Percentiles rank a stretch among this genome's conserved stretches.
These are phyloP conservation scores for Solanum rostratum DNA, from an alignment of 257 asterid species.

Conservation along the genomic window DNA sequence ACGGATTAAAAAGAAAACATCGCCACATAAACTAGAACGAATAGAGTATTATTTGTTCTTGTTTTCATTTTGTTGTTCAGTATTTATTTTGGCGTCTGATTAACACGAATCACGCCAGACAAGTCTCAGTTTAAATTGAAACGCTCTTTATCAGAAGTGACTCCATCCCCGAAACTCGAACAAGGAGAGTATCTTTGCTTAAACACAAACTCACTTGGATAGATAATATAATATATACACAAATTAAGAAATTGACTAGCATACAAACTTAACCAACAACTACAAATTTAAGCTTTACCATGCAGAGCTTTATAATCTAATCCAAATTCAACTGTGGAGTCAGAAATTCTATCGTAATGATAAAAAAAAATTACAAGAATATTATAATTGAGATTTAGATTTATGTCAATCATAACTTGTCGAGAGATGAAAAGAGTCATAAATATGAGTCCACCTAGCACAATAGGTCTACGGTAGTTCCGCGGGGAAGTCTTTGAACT, in stretches of 20 bases:
- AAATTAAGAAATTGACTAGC: neutral
- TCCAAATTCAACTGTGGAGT: neutral
- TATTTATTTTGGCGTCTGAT: neutral
- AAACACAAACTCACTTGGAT: neutral
- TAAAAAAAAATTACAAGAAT: neutral
- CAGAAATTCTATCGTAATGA: neutral
- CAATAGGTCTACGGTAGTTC: neutral
- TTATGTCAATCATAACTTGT: neutral
- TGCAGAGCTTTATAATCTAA: neutral
- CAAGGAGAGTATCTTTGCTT: neutral
- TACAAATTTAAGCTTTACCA: constrained; percentile 6
- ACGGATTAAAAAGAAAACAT: neutral
- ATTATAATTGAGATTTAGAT: neutral
- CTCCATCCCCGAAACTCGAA: neutral
- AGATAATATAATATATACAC: neutral
- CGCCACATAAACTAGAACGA: neutral
- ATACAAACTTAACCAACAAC: neutral
- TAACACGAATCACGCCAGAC: neutral
- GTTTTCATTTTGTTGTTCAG: neutral
- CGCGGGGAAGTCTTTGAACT: neutral
- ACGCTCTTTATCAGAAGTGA: fast-evolving
- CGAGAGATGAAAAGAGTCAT: neutral
- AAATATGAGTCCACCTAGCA: neutral
- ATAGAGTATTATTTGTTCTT: neutral
- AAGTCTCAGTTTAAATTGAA: fast-evolving